Conservation (phyloP, 2,329 filamentous ascomycete species). For the Trichoderma gracile region DNA sequence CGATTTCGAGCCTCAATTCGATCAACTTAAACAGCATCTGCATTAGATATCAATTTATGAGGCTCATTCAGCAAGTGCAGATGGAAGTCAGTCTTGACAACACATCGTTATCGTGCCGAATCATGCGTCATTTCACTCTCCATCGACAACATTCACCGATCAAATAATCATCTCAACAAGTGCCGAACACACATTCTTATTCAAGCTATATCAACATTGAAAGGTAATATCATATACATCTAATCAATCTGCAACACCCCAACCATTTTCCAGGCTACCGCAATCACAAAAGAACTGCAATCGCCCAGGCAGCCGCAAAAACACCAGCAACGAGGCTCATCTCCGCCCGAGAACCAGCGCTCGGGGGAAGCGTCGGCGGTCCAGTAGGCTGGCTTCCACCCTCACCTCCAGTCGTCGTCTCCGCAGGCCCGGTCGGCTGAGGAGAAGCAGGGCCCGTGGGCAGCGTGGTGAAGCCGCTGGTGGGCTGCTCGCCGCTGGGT, state of each 20-base stretch:
- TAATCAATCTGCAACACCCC: neutral
- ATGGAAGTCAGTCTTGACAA: too few relatives aligned
- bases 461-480: neutral
- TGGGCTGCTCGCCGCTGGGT: constrained; percentile 11
- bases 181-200: neutral
- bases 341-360: constrained; percentile 30
- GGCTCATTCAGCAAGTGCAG: too few relatives aligned
- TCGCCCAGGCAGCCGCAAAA: constrained; percentile 32
- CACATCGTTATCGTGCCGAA: too few relatives aligned
- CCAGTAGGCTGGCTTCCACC: constrained; percentile 16
- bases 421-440: too few relatives aligned
- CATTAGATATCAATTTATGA: too few relatives aligned
- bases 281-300: constrained; percentile 31
- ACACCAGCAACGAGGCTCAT: constrained; percentile 33
- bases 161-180: too few relatives aligned
- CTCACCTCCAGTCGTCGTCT: constrained; percentile 5
- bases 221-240: neutral
- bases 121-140: too few relatives aligned
- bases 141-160: too few relatives aligned
- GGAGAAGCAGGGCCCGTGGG: too few relatives aligned
- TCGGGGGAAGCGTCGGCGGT: constrained; percentile 25
- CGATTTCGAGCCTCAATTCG: neutral
- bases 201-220: neutral
- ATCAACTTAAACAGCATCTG: neutral
- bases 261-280: neutral